Evolutionary conservation across 495 filamentous ascomycete genomes (phyloP).

Genomic region (Neurospora sp.): DNA sequence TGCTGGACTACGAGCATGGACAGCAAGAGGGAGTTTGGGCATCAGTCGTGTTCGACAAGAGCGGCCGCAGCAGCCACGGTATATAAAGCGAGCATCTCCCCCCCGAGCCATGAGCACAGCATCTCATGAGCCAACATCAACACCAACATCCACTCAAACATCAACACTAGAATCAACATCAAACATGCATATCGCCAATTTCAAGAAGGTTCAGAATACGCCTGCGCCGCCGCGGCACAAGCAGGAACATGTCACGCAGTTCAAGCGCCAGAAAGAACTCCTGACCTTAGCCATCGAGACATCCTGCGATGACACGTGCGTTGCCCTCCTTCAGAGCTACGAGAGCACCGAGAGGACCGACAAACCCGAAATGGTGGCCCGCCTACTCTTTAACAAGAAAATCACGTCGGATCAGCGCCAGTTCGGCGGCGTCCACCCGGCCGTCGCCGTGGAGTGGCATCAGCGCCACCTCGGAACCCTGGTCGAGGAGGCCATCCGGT

Average conservation of each 20-base stretch:
- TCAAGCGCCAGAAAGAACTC: constrained; percentile 17
- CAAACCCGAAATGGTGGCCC: constrained; percentile 27
- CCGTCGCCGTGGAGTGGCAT: constrained; percentile 63
- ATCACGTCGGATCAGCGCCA: constrained; percentile 63
- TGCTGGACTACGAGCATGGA: background rate
- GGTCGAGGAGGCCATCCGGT: constrained; percentile 49
- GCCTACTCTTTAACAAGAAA: constrained; percentile 70
- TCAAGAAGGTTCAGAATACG: background rate
- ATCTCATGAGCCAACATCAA: background rate
- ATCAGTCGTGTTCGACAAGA: background rate
- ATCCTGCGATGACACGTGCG: constrained; percentile 95
- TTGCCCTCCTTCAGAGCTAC: constrained; percentile 58
- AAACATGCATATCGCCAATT: background rate
- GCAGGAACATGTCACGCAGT: background rate
- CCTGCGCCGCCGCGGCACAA: background rate
- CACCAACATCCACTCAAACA: background rate
- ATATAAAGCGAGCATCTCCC: background rate
- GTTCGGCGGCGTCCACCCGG: constrained; percentile 70
- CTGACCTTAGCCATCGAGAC: constrained; percentile 85
- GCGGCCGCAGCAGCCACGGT: background rate
- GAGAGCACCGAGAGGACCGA: background rate
- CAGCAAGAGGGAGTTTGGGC: background rate
- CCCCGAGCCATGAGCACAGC: background rate
- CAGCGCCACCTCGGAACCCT: constrained; percentile 55
- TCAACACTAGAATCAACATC: background rate